phyloP scores from a whole-genome alignment of 371 early-diverging fungal species.

The Dichotomocladium elegans region DNA sequence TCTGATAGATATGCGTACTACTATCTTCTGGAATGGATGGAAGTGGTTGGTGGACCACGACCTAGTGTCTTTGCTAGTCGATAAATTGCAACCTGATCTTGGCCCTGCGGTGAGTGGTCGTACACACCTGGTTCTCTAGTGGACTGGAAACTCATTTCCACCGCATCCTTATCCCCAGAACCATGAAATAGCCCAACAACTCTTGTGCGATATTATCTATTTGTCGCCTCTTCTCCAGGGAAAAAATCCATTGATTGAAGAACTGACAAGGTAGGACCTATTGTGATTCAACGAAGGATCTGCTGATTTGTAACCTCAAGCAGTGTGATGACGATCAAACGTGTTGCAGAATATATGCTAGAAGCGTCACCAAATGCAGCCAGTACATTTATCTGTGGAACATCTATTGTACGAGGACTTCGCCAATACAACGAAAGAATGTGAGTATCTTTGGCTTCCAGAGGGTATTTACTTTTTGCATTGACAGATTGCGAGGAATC shows the following conservation, averaged over 20 bases:
- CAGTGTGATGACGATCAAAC: slow-evolving; percentile 7
- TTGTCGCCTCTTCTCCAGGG: neutral
- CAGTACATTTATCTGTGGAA: slow-evolving; percentile 4
- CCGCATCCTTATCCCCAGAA: neutral
- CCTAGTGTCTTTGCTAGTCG: slow-evolving; percentile 10
- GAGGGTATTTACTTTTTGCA: too few relatives aligned
- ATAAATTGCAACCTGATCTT: slow-evolving; percentile 10
- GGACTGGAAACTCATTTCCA: too few relatives aligned
- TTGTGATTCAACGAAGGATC: neutral
- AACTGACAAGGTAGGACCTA: slow-evolving; percentile 7
- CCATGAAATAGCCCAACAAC: slow-evolving; percentile 13
- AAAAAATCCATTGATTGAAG: slow-evolving; percentile 2
- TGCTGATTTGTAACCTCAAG: neutral
- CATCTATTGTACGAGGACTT: neutral
- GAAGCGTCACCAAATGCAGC: slow-evolving; percentile 9
- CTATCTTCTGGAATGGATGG: too few relatives aligned
- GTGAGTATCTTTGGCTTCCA: too few relatives aligned
- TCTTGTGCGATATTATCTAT: slow-evolving; percentile 15
- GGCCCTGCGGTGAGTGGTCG: slow-evolving; percentile 8
- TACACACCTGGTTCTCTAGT: too few relatives aligned
- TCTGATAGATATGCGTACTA: too few relatives aligned
- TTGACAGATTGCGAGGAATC: too few relatives aligned
- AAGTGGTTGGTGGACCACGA: slow-evolving; percentile 22
- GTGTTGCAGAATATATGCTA: slow-evolving; percentile 13
- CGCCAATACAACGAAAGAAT: slow-evolving; percentile 4